Evolutionary conservation across 306 rosid species (phyloP), one percentile per base, ranked within the genome.

Genomic region (Malus sylvestris): DNA sequence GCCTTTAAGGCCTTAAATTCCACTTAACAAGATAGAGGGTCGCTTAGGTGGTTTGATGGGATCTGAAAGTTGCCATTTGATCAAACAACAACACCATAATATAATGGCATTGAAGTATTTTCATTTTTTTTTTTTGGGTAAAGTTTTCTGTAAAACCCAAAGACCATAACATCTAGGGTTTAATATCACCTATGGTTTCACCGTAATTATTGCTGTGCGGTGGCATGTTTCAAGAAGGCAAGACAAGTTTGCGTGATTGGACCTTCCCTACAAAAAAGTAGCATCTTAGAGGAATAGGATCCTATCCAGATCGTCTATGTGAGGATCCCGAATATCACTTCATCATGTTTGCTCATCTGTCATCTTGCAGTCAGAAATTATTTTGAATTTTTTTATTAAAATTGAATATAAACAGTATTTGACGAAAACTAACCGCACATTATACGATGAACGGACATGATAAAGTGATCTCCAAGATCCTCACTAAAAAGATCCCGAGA

Each of bases 351-450:
- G 8, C 6, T 35, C 40, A 35, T 35, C 8, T 35, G 8, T 35
- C 8, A 35, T 35, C 2, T 0, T 35, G 8, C 8, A 35, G 0
- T 1, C 2, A 35, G 0, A 6, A 35, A 35, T 35, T 1, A 6
- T 35, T 35, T 35, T 35, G 8, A 35, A 35, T 35, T 1, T 35
- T 35, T 35, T 35, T 35, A 35, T 35, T 6, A 35, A 35, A 35
- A 35, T 6, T 35, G 40, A 35, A 35, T 2, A 1, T 0, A 35
- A 35, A 35, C 40, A 35, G 8, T 35, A 35, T 0, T 35, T 35
- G 8, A 35, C 38, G 40, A 35, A 35, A 35, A 35, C 40, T 35
- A 35, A 1, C 8, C 8, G 0, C 40, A 35, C 8, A 35, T 6
- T 35, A 6, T 6, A 35, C 2, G 2, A 33, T 33, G 0, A 33